phyloP scores from a whole-genome alignment of 495 filamentous ascomycete genomes.

The Pyronema domesticum region DNA sequence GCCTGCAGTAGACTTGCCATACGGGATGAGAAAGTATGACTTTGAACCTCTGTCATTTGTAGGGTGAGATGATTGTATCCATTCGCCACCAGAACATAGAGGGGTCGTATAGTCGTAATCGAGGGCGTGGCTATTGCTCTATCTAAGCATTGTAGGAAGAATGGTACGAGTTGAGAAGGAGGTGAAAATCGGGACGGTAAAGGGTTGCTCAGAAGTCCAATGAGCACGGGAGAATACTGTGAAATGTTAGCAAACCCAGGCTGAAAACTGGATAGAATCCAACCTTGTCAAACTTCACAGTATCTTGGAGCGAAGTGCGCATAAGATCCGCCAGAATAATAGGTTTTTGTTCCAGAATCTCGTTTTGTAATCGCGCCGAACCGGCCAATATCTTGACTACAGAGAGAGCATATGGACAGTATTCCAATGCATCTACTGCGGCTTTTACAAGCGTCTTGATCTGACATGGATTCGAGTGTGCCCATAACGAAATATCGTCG shows the following conservation, averaged over 20 bases:
- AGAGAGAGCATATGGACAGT: slow-evolving; percentile 20
- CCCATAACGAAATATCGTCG: slow-evolving; percentile 13
- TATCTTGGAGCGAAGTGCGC: slow-evolving; percentile 20
- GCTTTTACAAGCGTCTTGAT: slow-evolving; percentile 9
- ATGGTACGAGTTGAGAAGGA: slow-evolving; percentile 15
- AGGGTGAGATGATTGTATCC: slow-evolving; percentile 18
- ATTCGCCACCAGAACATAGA: slow-evolving; percentile 22
- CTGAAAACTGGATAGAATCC: background rate
- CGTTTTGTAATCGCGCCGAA: slow-evolving; percentile 6
- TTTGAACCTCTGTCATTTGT: slow-evolving; percentile 15
- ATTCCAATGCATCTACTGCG: slow-evolving; percentile 16
- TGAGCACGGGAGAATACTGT: slow-evolving; percentile 20
- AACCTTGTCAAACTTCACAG: slow-evolving; percentile 22
- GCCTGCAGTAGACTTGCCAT: slow-evolving; percentile 16
- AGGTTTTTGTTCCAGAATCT: slow-evolving; percentile 12
- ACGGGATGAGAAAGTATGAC: slow-evolving; percentile 11
- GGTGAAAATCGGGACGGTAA: slow-evolving; percentile 15
- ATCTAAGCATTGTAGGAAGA: slow-evolving; percentile 18
- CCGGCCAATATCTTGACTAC: slow-evolving; percentile 16
- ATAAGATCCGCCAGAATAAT: slow-evolving; percentile 16
- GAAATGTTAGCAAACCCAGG: background rate
- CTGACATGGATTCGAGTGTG: slow-evolving; percentile 17
- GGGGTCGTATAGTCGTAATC: slow-evolving; percentile 12
- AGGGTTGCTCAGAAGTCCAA: slow-evolving; percentile 20
- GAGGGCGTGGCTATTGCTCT: slow-evolving; percentile 15